phyloP scores from a whole-genome alignment of 345 rosid species.

The Euphorbia pulcherrima region DNA sequence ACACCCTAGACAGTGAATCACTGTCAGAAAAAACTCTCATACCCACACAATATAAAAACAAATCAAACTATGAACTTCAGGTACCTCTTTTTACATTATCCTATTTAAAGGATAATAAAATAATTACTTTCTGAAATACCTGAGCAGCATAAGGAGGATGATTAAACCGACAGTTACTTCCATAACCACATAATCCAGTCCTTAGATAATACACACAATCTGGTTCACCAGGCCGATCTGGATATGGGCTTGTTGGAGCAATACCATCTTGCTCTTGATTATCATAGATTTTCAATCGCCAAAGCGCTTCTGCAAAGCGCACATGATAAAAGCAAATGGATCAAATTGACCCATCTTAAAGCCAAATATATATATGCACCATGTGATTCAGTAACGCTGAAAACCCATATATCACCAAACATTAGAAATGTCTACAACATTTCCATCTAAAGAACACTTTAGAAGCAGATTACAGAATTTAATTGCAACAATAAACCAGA shows the following conservation, averaged over 20 bases:
- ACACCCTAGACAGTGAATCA: constrained; percentile 35
- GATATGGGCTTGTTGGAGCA: constrained; percentile 47
- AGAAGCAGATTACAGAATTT: not conserved
- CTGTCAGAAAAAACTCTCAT: constrained; percentile 9
- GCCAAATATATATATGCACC: no score
- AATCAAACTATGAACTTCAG: not conserved
- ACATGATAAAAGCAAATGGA: constrained; percentile 5
- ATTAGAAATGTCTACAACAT: not conserved
- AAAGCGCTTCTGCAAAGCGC: constrained; percentile 39
- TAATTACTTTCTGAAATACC: constrained; percentile 29
- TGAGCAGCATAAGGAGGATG: constrained; percentile 59
- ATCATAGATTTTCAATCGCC: constrained; percentile 55
- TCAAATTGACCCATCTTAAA: no score
- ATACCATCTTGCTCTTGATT: constrained; percentile 35
- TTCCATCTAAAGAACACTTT: constrained; percentile 5
- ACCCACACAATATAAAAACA: not conserved
- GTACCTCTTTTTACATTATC: not conserved
- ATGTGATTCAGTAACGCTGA: not conserved
- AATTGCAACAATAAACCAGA: not conserved
- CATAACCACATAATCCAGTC: constrained; percentile 71
- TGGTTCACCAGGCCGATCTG: constrained; percentile 73
- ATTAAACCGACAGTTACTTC: constrained; percentile 63
- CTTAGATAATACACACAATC: constrained; percentile 61
- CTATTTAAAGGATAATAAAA: no score
- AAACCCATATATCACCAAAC: constrained; percentile 12